These are phyloP conservation scores for Xerocomellus amylosporus DNA, from an alignment of 768 basidiomycete genomes.

Conservation along the genomic window DNA sequence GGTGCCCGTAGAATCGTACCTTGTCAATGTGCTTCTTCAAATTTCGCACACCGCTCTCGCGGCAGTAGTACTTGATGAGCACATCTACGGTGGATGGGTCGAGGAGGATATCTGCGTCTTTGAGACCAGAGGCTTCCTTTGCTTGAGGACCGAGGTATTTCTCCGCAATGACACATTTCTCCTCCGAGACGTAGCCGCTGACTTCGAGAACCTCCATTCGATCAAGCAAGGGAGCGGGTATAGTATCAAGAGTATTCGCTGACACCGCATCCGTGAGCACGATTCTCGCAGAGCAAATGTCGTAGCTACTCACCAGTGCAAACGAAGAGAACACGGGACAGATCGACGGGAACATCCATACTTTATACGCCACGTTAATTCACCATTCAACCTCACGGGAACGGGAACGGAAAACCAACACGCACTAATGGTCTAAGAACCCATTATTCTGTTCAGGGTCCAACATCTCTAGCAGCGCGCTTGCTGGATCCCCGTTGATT, in stretches of 20 bases:
- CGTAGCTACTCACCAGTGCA: constrained; percentile 61
- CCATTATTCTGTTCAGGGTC: constrained; percentile 94
- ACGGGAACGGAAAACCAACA: constrained; percentile 12
- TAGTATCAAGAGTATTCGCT: constrained; percentile 91
- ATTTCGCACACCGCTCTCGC: constrained; percentile 95
- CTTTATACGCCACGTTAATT: constrained; percentile 39
- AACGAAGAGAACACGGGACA: constrained; percentile 94
- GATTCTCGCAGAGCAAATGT: neutral
- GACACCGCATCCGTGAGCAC: constrained; percentile 2
- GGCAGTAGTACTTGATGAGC: constrained; percentile 94
- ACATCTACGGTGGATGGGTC: constrained; percentile 76
- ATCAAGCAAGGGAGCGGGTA: constrained; percentile 89
- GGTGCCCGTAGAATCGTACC: constrained; percentile 42
- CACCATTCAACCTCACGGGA: neutral
- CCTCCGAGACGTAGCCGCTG: constrained; percentile 90
- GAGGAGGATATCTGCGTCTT: constrained; percentile 77
- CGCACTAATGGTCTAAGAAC: constrained; percentile 94
- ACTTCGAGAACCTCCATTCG: constrained; percentile 97
- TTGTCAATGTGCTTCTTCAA: constrained; percentile 99
- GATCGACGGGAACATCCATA: constrained; percentile 95
- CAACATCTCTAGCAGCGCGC: constrained; percentile 88
- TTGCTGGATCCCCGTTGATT: constrained; percentile 88
- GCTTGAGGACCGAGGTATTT: constrained; percentile 91
- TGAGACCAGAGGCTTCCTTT: constrained; percentile 84
- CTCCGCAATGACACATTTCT: constrained; percentile 85